Conservation (phyloP, 2,329 filamentous ascomycete genomes). For the Claviceps pusilla region DNA sequence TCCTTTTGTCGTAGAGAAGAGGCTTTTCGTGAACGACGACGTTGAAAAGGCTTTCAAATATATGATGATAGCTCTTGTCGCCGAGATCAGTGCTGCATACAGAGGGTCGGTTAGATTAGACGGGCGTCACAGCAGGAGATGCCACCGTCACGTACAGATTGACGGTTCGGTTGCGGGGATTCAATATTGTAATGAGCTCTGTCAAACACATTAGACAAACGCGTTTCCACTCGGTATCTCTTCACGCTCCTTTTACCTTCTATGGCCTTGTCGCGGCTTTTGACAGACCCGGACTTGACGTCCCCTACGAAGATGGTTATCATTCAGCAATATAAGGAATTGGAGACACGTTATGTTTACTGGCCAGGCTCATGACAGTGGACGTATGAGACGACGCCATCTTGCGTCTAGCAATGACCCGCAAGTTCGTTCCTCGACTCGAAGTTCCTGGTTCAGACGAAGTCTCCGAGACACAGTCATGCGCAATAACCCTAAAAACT, state of each 20-base stretch:
- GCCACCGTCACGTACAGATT: slow-evolving; percentile 21
- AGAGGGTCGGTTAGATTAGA: background rate
- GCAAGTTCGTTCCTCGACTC: background rate
- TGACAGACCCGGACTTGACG: slow-evolving; percentile 20
- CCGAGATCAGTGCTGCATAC: slow-evolving; percentile 32
- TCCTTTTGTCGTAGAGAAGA: slow-evolving; percentile 40
- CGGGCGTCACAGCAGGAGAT: background rate
- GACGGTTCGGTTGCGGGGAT: slow-evolving; percentile 18
- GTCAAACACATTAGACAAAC: background rate
- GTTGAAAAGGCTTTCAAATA: slow-evolving; percentile 69
- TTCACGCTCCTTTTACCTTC: slow-evolving; percentile 19
- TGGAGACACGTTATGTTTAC: slow-evolving; percentile 9
- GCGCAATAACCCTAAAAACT: background rate
- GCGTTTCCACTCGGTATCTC: background rate
- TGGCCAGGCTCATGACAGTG: slow-evolving; percentile 21
- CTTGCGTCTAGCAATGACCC: background rate
- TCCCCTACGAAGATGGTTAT: slow-evolving; percentile 13
- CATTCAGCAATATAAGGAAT: slow-evolving; percentile 5
- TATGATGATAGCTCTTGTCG: slow-evolving; percentile 65
- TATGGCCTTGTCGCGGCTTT: slow-evolving; percentile 25
- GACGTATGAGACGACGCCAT: slow-evolving; percentile 20
- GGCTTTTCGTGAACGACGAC: slow-evolving; percentile 54
- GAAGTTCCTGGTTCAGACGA: background rate
- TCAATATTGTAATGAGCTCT: slow-evolving; percentile 26
- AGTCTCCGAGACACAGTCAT: background rate